phyloP scores from a whole-genome alignment of 768 basidiomycete genomes.

The Epithele typhae region DNA sequence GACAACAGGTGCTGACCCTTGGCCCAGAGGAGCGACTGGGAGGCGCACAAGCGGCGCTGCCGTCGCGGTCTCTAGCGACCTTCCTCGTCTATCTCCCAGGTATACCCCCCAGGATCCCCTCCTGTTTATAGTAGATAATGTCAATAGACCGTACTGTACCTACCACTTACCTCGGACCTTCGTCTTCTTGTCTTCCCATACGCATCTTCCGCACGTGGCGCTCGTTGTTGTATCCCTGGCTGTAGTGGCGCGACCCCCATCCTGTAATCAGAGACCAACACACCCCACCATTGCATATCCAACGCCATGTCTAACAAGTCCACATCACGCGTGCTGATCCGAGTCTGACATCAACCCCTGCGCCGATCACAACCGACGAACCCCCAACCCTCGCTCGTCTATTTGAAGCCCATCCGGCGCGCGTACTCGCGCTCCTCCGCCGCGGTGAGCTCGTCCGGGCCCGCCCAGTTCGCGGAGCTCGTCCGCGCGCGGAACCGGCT shows the following conservation, averaged over 20 bases:
- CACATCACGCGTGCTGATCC: too few species aligned
- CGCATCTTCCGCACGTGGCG: background rate
- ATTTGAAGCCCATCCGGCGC: slow-evolving; percentile 81
- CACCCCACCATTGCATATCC: too few species aligned
- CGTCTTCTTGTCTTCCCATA: too few species aligned
- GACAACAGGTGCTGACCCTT: background rate
- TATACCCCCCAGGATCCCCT: background rate
- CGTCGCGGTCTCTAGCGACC: background rate
- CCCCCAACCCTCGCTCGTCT: slow-evolving; percentile 4
- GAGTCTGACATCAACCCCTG: too few species aligned
- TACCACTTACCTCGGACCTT: too few species aligned
- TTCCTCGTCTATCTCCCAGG: background rate
- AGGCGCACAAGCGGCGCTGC: slow-evolving; percentile 6
- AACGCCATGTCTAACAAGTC: too few species aligned
- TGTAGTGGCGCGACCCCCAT: too few species aligned
- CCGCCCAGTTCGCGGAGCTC: slow-evolving; percentile 94
- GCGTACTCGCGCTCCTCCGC: slow-evolving; percentile 89
- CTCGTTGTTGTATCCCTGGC: too few species aligned
- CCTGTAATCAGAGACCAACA: too few species aligned
- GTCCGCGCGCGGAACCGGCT: slow-evolving; percentile 85
- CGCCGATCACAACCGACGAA: too few species aligned
- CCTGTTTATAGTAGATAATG: too few species aligned
- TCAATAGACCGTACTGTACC: too few species aligned
- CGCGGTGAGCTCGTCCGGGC: slow-evolving; percentile 79
- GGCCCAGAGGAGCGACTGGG: slow-evolving; percentile 4